These are phyloP conservation scores for Fusarium udum DNA, from an alignment of 2,329 filamentous ascomycete genomes.

Conservation along the genomic window DNA sequence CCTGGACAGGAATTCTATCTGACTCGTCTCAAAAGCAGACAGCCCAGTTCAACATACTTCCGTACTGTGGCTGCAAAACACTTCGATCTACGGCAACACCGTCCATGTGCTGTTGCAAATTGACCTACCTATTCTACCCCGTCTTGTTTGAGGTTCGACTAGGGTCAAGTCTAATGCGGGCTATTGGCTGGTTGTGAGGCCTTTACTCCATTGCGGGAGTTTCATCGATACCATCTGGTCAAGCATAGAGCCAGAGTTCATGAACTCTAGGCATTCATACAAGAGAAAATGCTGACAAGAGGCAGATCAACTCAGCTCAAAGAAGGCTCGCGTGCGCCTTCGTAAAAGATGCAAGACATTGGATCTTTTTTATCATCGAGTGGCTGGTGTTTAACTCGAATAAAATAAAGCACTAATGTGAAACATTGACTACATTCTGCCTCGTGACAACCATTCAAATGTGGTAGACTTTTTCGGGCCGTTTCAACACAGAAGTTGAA, in stretches of 20 bases:
- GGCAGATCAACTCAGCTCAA: background rate
- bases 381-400: slow-evolving; percentile 19
- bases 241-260: slow-evolving; percentile 23
- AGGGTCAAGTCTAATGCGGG: slow-evolving; percentile 5
- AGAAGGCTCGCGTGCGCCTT: slow-evolving; percentile 18
- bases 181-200: slow-evolving; percentile 35
- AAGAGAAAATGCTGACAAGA: background rate
- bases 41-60: background rate
- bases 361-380: background rate
- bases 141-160: slow-evolving; percentile 39
- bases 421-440: background rate
- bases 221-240: slow-evolving; percentile 34
- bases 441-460: background rate
- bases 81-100: background rate
- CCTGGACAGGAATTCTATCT: slow-evolving; percentile 27
- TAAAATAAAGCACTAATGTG: background rate
- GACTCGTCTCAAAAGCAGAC: background rate
- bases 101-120: background rate
- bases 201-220: slow-evolving; percentile 24
- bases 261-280: background rate
- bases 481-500: slow-evolving; percentile 7
- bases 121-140: slow-evolving; percentile 12
- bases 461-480: background rate
- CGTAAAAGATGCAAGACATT: slow-evolving; percentile 18
- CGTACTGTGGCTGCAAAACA: background rate